Base-by-base conservation (phyloP, 768 basidiomycete genomes). In the Leccinum subgranulosum region DNA sequence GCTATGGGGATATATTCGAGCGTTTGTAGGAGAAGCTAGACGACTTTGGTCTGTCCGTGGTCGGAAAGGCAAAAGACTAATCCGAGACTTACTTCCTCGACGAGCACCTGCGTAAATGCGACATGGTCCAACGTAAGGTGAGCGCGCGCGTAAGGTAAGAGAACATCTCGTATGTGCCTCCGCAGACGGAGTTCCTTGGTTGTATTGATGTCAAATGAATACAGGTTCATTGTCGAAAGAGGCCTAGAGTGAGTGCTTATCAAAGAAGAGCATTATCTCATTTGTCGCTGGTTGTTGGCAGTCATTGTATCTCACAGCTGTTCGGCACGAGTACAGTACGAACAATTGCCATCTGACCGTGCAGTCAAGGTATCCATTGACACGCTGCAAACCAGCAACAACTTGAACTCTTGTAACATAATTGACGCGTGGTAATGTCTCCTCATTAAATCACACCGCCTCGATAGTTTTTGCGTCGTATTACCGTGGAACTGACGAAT, bases 41-140 rank as follows among this genome's bases (percentile, higher is more conserved):
- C 46, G 39, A 41, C 19, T 34, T 28, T 28, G 41, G 36, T 60
- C 21, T 34, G 48, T 58, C 36, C 23, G 19, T 34, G 34, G 50
- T 31, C 27, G 23, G 19, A 19, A 49, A 41, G 36, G 25, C 21
- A 19, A 2, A 17, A 15, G 47, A 48, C 31, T 41, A 23, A 9
- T 31, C 5, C 1, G 12, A 17, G 2, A 56, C 70, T 43, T 45
- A 80, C 86, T 63, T 83, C 74, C 41, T 76, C 63, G 15, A 83
- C 79, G 2, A 77, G 74, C 55, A 72, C 66, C 58, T 81, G 75
- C 4, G 86, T 87, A 63, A 79, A 83, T 14, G 74, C 66, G 46
- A 83, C 69, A 65, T 88, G 80, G 65, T 86, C 77, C 54, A 72
- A 79, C 0, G 84, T 81, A 31, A 85, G 69, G 68, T 89, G 80